A percentile compares a stretch with the other conserved stretches of the same genome.
These are phyloP conservation scores for Vachellia pachyceras DNA, from an alignment of 306 rosid species.

Conservation along the genomic window DNA sequence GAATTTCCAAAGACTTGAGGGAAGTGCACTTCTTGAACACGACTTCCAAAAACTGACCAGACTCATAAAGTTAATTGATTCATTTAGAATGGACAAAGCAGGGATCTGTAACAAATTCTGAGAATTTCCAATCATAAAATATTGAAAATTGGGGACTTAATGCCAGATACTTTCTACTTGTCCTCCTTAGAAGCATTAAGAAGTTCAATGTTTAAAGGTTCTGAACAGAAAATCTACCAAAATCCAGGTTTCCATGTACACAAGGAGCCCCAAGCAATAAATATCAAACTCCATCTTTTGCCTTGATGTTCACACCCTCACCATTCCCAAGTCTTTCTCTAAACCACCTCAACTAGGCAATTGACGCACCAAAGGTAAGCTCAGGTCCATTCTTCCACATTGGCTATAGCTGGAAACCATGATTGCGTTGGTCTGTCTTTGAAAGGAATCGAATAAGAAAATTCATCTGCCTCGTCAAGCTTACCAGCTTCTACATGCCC, in stretches of 20 bases:
- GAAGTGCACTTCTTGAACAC: background rate
- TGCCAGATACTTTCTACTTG: background rate
- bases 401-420: background rate
- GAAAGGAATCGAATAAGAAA: background rate
- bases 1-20: background rate
- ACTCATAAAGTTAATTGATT: slow-evolving; percentile 7
- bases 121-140: background rate
- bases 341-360: background rate
- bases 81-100: background rate
- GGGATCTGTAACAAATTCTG: background rate
- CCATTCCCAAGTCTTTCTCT: background rate
- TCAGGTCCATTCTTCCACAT: background rate
- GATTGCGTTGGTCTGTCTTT: background rate
- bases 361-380: background rate
- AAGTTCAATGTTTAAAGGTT: background rate
- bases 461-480: background rate
- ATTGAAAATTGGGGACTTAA: background rate
- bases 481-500: background rate
- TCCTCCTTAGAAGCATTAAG: background rate
- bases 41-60: background rate
- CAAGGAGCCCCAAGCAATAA: background rate
- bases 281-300: background rate
- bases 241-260: background rate
- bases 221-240: background rate
- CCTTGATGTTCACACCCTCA: background rate